Base-by-base conservation (phyloP, 2,329 filamentous ascomycete species). In the Aspergillus pseudoglaucus region DNA sequence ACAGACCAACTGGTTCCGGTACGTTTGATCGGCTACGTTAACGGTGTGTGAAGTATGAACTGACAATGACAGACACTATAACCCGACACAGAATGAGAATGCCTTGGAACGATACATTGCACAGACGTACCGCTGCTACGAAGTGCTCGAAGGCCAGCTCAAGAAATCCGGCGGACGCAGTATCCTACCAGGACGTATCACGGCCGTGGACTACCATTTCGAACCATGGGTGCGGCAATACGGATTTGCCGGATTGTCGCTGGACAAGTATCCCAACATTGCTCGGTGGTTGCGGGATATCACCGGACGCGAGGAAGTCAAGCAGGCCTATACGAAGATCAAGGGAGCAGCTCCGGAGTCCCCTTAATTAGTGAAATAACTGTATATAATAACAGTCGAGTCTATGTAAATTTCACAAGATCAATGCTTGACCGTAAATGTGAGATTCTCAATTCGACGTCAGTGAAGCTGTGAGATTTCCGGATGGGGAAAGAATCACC, bases 151-250 rank as follows among this genome's bases (percentile, higher is more conserved):
- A 20, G 65, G 54, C 1, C 70, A 74, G 48, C 53, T 74, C 42
- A 59, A 64, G 53, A 71, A 68, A 50, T 62, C 62, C 9, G 57
- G 52, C 2, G 70, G 69, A 1, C 47, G 57, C 22, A 73, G 65
- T 45, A 61, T 74, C 27, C 45, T 74, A 20, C 64, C 64, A 2
- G 60, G 65, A 3, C 60, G 62, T 0, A 49, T 67, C 27, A 69
- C 61, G 18, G 67, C 67, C 1, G 70, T 72, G 2, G 71, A 74
- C 50, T 58, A 67, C 35, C 70, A 74, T 51, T 71, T 68, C 42
- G 33, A 35, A 35, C 33, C 33, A 6, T 35, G 33, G 70, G 61
- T 73, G 3, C 56, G 63, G 9, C 59, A 68, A 48, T 58, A 68
- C 51, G 52, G 54, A 0, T 71, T 66, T 55, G 71, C 70, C 2